phyloP scores from a whole-genome alignment of 371 early-diverging fungal genomes.

The Mortierella sp. region DNA sequence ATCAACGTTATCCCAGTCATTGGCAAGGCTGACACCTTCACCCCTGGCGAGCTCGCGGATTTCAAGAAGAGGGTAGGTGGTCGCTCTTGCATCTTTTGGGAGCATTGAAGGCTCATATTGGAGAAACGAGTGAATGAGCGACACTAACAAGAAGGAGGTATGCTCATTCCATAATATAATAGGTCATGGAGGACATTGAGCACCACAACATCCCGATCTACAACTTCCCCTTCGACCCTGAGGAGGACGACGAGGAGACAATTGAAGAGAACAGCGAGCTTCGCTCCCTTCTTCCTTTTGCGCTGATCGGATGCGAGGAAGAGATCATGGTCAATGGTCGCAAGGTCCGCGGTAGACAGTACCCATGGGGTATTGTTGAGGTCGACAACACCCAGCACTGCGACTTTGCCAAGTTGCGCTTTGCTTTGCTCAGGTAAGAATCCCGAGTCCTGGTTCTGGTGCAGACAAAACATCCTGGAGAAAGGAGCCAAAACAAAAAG shows the following conservation, averaged over 20 bases:
- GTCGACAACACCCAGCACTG: conserved; percentile 92
- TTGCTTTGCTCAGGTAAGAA: conserved; percentile 70
- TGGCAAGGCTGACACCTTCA: conserved; percentile 83
- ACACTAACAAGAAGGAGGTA: too few species aligned
- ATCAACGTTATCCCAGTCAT: conserved; percentile 96
- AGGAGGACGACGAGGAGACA: conserved; percentile 93
- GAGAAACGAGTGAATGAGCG: too few species aligned
- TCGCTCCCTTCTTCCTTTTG: conserved; percentile 92
- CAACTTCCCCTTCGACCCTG: conserved; percentile 82
- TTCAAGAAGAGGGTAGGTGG: conserved; percentile 82
- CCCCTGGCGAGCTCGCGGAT: conserved; percentile 75
- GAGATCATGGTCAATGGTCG: conserved; percentile 86
- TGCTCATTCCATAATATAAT: background rate
- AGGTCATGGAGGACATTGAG: conserved; percentile 92
- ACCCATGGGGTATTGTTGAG: conserved; percentile 99
- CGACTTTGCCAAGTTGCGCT: conserved; percentile 97
- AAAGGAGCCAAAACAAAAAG: background rate
- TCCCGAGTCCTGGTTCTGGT: too few species aligned
- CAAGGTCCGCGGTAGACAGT: conserved; percentile 94
- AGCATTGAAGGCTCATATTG: too few species aligned
- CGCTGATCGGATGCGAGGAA: conserved; percentile 97
- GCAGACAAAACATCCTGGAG: background rate
- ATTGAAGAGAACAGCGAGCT: conserved; percentile 96
- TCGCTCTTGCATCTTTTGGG: background rate
- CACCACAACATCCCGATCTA: conserved; percentile 94